Base-by-base conservation (phyloP, 257 asterid species). In the Solanum arcanum region DNA sequence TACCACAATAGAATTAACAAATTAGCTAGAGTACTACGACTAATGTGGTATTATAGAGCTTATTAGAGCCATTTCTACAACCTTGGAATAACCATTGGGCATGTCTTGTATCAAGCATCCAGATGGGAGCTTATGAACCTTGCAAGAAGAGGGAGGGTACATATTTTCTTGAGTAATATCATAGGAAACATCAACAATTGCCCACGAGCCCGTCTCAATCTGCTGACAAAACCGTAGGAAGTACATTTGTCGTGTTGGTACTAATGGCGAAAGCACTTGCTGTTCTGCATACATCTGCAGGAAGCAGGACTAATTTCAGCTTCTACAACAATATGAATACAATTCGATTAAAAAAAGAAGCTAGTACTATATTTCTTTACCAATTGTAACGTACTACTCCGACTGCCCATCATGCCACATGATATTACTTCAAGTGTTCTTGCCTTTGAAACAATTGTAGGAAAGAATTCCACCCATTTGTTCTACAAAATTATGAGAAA, bases 71-170 rank as follows among this genome's bases (percentile, higher is more conserved):
- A 76, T 76, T 39, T 76, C 23, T 1, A 80, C 12, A 80, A 88
- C 89, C 84, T 95, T 96, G 64, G 99, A 97, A 92, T 95, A 96
- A 68, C 99, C 99, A 91, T 97, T 96, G 56, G 99, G 98, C 98
- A 97, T 94, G 88, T 97, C 99, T 91, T 95, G 98, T 23, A 97
- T 94, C 90, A 96, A 88, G 84, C 99, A 96, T 27, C 99, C 99
- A 15, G 99, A 97, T 86, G 99, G 99, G 59, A 95, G 96, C 90
- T 88, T 91, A 62, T 90, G 94, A 62, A 92, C 92, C 89, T 90
- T 94, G 85, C 92, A 90, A 16, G 85, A 80, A 2, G 93, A 91
- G 1, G 93, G 85, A 59, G 98, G 89, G 37, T 91, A 85, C 81
- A 92, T 90, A 89, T 85, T 89, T 25, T 93, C 98, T 75, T 90